Conservation (phyloP, 805 yeast species). For the Starmerella sirachaensis region DNA sequence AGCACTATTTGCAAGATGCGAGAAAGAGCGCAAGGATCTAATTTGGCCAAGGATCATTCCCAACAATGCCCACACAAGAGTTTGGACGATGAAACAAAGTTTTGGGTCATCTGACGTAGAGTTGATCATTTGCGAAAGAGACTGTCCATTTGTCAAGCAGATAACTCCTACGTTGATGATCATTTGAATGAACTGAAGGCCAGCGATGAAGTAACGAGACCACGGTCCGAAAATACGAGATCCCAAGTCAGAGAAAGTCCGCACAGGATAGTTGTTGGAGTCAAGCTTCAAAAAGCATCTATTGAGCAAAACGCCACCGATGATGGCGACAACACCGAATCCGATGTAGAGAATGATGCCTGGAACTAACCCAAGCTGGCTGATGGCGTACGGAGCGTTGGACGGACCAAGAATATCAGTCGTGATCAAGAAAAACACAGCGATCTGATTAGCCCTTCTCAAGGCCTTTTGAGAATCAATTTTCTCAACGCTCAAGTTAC, state of each 20-base stretch:
- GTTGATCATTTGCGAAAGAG: slow-evolving; percentile 31
- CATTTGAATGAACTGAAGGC: slow-evolving; percentile 35
- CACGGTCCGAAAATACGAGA: slow-evolving; percentile 32
- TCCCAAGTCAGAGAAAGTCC: slow-evolving; percentile 35
- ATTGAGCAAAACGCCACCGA: slow-evolving; percentile 34
- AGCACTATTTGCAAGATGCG: slow-evolving; percentile 35
- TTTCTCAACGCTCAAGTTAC: slow-evolving; percentile 17
- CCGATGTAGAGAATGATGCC: slow-evolving; percentile 34
- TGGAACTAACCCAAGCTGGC: slow-evolving; percentile 37
- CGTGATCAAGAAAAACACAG: slow-evolving; percentile 37
- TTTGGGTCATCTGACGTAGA: slow-evolving; percentile 14
- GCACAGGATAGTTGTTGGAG: slow-evolving; percentile 35
- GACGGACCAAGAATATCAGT: slow-evolving; percentile 40
- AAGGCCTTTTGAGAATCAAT: slow-evolving; percentile 19
- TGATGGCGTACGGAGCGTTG: slow-evolving; percentile 36
- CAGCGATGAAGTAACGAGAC: slow-evolving; percentile 29
- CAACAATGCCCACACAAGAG: slow-evolving; percentile 35
- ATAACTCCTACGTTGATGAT: slow-evolving; percentile 36
- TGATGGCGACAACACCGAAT: slow-evolving; percentile 35
- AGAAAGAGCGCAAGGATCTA: slow-evolving; percentile 31
- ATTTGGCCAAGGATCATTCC: slow-evolving; percentile 37
- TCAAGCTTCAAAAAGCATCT: slow-evolving; percentile 30
- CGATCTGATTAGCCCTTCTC: slow-evolving; percentile 15
- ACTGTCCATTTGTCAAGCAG: slow-evolving; percentile 34
- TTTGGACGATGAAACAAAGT: slow-evolving; percentile 34